These are phyloP conservation scores for Colletotrichum sp. DNA, from an alignment of 2,329 filamentous ascomycete species.

Conservation along the genomic window DNA sequence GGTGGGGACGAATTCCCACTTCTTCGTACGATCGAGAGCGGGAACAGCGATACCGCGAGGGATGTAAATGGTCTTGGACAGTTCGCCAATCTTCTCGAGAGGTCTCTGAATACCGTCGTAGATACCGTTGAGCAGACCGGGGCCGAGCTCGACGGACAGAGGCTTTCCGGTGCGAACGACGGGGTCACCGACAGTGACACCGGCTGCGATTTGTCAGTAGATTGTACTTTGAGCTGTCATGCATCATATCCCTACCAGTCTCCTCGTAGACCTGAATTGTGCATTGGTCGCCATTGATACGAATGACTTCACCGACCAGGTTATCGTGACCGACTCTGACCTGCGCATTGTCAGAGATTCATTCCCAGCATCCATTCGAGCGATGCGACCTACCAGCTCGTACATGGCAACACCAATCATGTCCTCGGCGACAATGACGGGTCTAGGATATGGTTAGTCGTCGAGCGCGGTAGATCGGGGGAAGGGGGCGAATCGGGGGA, in stretches of 20 bases:
- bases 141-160: slow-evolving; percentile 94
- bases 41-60: slow-evolving; percentile 90
- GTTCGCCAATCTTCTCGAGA: slow-evolving; percentile 80
- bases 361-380: background rate
- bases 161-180: slow-evolving; percentile 92
- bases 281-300: slow-evolving; percentile 93
- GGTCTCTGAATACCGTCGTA: slow-evolving; percentile 99
- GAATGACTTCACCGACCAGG: slow-evolving; percentile 96
- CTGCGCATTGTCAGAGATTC: slow-evolving; percentile 45
- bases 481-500: slow-evolving; percentile 11
- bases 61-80: slow-evolving; percentile 92
- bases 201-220: slow-evolving; percentile 60
- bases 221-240: background rate
- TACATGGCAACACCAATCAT: slow-evolving; percentile 99
- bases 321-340: slow-evolving; percentile 91
- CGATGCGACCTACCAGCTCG: slow-evolving; percentile 75
- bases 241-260: slow-evolving; percentile 69
- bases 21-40: slow-evolving; percentile 86
- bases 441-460: slow-evolving; percentile 51
- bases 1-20: slow-evolving; percentile 94
- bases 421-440: slow-evolving; percentile 95
- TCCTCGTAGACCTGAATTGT: slow-evolving; percentile 99
- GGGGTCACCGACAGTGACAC: slow-evolving; percentile 94
- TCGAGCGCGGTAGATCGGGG: slow-evolving; percentile 3
- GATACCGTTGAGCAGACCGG: slow-evolving; percentile 97